Evolutionary conservation across 129 eudicot genomes (phyloP).

Genomic region (Gnaphalium uliginosum): DNA sequence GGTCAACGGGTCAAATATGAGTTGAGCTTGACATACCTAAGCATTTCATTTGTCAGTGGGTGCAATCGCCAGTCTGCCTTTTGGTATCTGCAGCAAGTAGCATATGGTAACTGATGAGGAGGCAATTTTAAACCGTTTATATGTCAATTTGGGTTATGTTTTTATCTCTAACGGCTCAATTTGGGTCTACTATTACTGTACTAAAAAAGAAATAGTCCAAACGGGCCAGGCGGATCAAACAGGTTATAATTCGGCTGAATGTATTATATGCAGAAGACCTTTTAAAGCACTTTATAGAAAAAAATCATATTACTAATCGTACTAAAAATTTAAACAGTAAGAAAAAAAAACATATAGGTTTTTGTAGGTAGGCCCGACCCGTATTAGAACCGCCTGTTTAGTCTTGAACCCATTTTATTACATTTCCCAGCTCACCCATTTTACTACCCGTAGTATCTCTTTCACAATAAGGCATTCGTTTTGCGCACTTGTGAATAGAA

Average conservation of each 20-base stretch:
- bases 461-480: no score
- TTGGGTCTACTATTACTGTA: not conserved
- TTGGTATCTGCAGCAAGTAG: constrained; percentile 60
- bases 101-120: not conserved
- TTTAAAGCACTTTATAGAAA: no score
- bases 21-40: constrained; percentile 41
- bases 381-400: not conserved
- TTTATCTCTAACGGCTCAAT: not conserved
- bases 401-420: not conserved
- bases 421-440: not conserved
- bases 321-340: no score
- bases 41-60: constrained; percentile 74
- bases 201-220: not conserved
- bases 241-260: not conserved
- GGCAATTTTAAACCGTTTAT: not conserved
- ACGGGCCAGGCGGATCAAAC: not conserved
- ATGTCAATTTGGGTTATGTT: not conserved
- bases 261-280: not conserved
- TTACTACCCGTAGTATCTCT: not conserved
- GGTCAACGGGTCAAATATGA: not conserved
- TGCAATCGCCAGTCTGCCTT: constrained; percentile 93
- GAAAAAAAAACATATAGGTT: no score
- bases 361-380: not conserved
- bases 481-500: not conserved
- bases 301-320: not conserved